phyloP scores from a whole-genome alignment of 192 early-diverging fungal species.

The Gorgonomyces haynaldii region DNA sequence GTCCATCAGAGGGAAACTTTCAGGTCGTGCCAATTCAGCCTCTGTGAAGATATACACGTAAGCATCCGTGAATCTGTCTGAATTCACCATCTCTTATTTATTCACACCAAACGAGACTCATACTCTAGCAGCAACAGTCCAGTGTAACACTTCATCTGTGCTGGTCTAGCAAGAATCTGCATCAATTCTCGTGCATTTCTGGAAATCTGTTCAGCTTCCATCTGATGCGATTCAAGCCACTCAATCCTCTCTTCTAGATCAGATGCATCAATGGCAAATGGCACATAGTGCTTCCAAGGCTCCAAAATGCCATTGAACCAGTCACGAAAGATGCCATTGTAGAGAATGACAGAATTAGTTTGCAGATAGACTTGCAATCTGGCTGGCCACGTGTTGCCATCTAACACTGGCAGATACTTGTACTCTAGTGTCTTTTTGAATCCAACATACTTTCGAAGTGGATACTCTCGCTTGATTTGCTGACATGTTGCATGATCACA shows the following conservation, averaged over 20 bases:
- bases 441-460: neutral
- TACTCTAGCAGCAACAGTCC: too few species aligned
- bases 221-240: constrained; percentile 2
- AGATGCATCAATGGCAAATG: constrained; percentile 2
- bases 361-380: neutral
- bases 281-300: constrained; percentile 10
- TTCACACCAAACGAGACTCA: too few species aligned
- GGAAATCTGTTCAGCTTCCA: constrained; percentile 4
- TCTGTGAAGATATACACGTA: too few species aligned
- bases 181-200: constrained; percentile 1
- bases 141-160: constrained; percentile 10
- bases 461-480: constrained; percentile 5
- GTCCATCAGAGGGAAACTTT: too few species aligned
- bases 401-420: constrained; percentile 10
- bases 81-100: too few species aligned
- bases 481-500: neutral
- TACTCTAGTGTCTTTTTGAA: constrained; percentile 10
- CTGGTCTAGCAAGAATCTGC: neutral
- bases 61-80: too few species aligned
- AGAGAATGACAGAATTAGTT: constrained; percentile 6
- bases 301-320: constrained; percentile 4
- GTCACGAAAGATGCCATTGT: neutral
- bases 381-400: neutral
- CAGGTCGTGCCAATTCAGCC: too few species aligned
- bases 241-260: constrained; percentile 1